Base-by-base conservation (phyloP, 2,329 filamentous ascomycete species). In the Aspergillus neotritici region DNA sequence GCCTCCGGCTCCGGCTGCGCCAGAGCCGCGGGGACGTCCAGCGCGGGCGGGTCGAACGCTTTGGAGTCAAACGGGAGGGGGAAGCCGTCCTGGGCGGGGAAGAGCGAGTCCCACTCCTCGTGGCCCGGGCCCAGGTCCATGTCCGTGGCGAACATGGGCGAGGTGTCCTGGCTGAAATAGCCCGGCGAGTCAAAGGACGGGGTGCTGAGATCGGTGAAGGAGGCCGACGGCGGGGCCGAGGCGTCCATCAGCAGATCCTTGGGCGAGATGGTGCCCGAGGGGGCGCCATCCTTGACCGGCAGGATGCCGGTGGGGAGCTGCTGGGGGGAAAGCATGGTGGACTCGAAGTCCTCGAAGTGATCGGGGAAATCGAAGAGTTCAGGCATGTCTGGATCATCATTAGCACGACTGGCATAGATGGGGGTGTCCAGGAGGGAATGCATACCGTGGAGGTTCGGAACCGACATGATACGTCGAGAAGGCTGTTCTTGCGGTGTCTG, bases 181-280 rank as follows among this genome's bases (percentile, higher is more conserved):
- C 58, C 84, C 9, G 87, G 87, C 40, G 87, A 94, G 57, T 83
- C 86, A 61, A 86, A 78, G 58, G 81, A 83, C 34, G 89, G 89
- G 47, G 89, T 93, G 44, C 88, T 94, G 66, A 95, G 62, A 51
- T 88, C 82, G 30, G 89, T 94, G 61, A 93, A 81, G 29, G 86
- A 82, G 36, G 83, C 77, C 2, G 89, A 94, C 60, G 87, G 87
- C 25, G 89, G 89, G 31, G 87, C 81, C 49, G 87, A 94, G 59
- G 81, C 80, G 54, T 81, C 79, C 56, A 90, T 74, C 53, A 84
- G 70, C 52, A 94, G 74, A 59, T 95, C 88, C 66, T 86, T 83
- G 14, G 89, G 89, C 49, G 89, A 95, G 49, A 95, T 79, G 33
- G 89, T 95, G 56, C 77, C 79, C 17, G 52, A 37, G 25, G 57